phyloP scores from a whole-genome alignment of 495 filamentous ascomycete species.

The Bryoglossum gracile region DNA sequence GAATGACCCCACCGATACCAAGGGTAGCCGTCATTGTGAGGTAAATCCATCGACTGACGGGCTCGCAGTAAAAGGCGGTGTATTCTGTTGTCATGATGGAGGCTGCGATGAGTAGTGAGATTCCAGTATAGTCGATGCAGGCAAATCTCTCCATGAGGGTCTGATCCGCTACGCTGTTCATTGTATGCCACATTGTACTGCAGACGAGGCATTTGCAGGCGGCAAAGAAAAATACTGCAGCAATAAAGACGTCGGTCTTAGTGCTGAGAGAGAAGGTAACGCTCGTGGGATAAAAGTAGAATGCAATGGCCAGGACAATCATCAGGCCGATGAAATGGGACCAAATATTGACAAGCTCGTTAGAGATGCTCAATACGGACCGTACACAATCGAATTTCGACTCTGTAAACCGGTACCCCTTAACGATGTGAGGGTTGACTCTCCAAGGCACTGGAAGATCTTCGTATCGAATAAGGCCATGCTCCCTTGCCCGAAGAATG shows the following conservation, averaged over 20 bases:
- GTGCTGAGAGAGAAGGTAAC: conserved; percentile 81
- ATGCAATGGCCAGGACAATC: conserved; percentile 80
- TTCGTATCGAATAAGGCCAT: conserved; percentile 78
- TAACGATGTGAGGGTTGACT: conserved; percentile 86
- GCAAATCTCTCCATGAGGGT: conserved; percentile 89
- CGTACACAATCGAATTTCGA: conserved; percentile 79
- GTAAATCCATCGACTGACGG: conserved; percentile 77
- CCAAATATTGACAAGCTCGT: conserved; percentile 98
- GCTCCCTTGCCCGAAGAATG: conserved; percentile 67
- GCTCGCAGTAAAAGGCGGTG: conserved; percentile 97
- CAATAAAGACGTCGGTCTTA: conserved; percentile 78
- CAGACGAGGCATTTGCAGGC: conserved; percentile 94
- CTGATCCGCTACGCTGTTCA: conserved; percentile 90
- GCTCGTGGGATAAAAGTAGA: conserved; percentile 90
- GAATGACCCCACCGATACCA: conserved; percentile 79
- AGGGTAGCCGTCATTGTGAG: conserved; percentile 74
- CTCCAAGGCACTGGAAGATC: conserved; percentile 90
- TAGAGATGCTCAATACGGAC: conserved; percentile 76
- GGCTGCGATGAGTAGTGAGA: conserved; percentile 90
- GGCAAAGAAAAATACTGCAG: conserved; percentile 93
- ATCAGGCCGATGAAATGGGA: conserved; percentile 83
- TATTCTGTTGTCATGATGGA: conserved; percentile 99
- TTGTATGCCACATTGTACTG: conserved; percentile 95
- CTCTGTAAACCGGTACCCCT: conserved; percentile 88
- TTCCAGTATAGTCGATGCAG: conserved; percentile 97